Percentiles rank a stretch among this genome's conserved stretches.
Conservation (phyloP, 176 grass and related monocot species). For the Rhipidocladum racemiflorum region DNA sequence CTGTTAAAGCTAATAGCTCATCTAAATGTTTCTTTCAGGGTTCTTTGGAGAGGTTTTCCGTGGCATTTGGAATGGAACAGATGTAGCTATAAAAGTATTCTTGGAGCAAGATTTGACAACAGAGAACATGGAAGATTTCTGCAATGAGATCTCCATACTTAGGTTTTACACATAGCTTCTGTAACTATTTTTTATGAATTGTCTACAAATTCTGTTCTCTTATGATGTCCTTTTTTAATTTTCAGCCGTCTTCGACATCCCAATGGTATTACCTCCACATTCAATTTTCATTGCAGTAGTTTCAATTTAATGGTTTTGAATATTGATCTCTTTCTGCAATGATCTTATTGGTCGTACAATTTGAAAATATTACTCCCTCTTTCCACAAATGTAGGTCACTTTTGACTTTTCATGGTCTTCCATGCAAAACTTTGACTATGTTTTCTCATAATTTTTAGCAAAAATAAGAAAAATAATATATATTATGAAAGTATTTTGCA, state of each 20-base stretch:
- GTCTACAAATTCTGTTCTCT: slow-evolving; percentile 24
- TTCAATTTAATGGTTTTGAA: slow-evolving; percentile 27
- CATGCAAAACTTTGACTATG: too few relatives aligned
- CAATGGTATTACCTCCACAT: slow-evolving; percentile 65
- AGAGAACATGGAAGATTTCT: slow-evolving; percentile 99
- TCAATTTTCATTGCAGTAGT: neutral
- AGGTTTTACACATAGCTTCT: slow-evolving; percentile 51
- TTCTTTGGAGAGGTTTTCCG: slow-evolving; percentile 98
- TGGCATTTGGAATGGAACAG: slow-evolving; percentile 95
- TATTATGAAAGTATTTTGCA: too few relatives aligned
- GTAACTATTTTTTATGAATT: slow-evolving; percentile 15
- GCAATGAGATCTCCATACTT: slow-evolving; percentile 96
- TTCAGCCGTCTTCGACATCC: slow-evolving; percentile 96
- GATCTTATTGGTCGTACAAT: neutral
- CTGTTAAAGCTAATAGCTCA: slow-evolving; percentile 1
- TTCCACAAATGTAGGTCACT: too few relatives aligned
- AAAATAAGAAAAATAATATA: too few relatives aligned
- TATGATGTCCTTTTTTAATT: slow-evolving; percentile 32
- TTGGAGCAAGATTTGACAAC: slow-evolving; percentile 98
- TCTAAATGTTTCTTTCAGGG: slow-evolving; percentile 51
- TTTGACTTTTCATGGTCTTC: too few relatives aligned
- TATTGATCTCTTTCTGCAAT: slow-evolving; percentile 11
- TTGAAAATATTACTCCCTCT: neutral
- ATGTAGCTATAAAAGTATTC: slow-evolving; percentile 99
- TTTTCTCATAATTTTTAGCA: too few relatives aligned